Conservation (phyloP, 2,329 filamentous ascomycete genomes). For the Diaporthe helianthi region DNA sequence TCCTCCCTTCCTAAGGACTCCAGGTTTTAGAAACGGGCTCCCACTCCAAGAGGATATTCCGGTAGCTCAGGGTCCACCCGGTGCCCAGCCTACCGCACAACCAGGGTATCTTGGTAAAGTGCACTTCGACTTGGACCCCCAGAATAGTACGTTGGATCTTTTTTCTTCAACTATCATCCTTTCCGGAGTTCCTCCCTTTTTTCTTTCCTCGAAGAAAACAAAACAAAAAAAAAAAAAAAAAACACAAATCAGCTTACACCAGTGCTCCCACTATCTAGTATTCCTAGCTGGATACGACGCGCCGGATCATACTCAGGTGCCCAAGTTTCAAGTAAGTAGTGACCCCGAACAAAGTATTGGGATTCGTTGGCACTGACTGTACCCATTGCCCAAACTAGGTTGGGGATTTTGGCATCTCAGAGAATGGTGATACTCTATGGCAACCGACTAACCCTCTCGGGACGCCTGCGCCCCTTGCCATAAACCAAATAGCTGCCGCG, state of each 20-base stretch:
- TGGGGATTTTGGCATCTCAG: not conserved
- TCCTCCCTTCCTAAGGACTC: slow-evolving; percentile 20
- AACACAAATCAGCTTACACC: no score
- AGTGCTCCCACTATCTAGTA: not conserved
- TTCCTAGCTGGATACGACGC: not conserved
- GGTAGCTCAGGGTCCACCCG: no score
- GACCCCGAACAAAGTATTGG: not conserved
- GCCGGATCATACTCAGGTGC: not conserved
- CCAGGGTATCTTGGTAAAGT: not conserved
- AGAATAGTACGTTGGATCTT: not conserved
- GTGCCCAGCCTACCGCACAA: not conserved
- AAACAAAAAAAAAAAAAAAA: no score
- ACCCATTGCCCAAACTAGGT: not conserved
- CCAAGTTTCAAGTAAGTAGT: not conserved
- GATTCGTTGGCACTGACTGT: not conserved
- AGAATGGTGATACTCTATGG: not conserved
- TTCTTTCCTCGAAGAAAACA: no score
- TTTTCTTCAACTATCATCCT: not conserved
- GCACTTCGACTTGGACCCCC: slow-evolving; percentile 17
- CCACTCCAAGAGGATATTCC: slow-evolving; percentile 2
- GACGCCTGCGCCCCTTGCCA: not conserved
- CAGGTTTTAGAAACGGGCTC: not conserved
- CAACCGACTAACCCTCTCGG: no score
- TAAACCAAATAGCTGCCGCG: not conserved
- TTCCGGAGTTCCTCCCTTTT: no score